Evolutionary conservation across 345 rosid genomes (phyloP), one percentile per base, ranked within the genome.

Genomic region (Pistacia vera): DNA sequence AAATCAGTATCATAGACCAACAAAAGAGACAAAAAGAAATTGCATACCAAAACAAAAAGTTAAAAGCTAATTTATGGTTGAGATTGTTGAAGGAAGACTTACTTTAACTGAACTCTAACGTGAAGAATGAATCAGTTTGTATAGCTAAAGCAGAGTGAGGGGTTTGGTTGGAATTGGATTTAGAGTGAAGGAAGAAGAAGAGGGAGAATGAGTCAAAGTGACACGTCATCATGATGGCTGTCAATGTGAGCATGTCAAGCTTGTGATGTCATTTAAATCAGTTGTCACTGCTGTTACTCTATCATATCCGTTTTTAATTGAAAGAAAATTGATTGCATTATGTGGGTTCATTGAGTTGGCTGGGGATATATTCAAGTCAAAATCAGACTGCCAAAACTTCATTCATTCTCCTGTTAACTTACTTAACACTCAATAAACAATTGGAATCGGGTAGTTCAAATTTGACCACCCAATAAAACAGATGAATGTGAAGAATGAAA

Each of bases 121-220:
- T 46, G 44, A 72, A 77, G 70, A 68, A 20, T 3, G 30, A 64
- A 46, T 17, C 14, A 38, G 7, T 64, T 49, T 9, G 12, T 41
- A 1, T 0, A 64, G 28, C 51, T 17, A 2, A 65, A 65, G 36
- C 64, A 2, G 64, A 60, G 25, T 2, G 60, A 13, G 16, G 30
- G 10, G 30, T 46, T 22, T 49, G 35, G 66, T 74, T 74, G 64
- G 68, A 58, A n/a, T 66, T 62, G 25, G 65, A 44, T 30, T 30
- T 30, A 30, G 33, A 1, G 22, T 3, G 4, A 4, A 33, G 18
- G n/a, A 46, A 22, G 2, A 10, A 7, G 46, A 41, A 41, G 46
- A 41, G 46, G 9, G 49, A 66, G 83, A 82, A 72, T 12, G 61
- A 67, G 88, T 83, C 85, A 83, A 84, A 78, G 79, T 58, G 80